Evolutionary conservation across 805 yeast genomes (phyloP).

Genomic region (Ogataea trehalophila): DNA sequence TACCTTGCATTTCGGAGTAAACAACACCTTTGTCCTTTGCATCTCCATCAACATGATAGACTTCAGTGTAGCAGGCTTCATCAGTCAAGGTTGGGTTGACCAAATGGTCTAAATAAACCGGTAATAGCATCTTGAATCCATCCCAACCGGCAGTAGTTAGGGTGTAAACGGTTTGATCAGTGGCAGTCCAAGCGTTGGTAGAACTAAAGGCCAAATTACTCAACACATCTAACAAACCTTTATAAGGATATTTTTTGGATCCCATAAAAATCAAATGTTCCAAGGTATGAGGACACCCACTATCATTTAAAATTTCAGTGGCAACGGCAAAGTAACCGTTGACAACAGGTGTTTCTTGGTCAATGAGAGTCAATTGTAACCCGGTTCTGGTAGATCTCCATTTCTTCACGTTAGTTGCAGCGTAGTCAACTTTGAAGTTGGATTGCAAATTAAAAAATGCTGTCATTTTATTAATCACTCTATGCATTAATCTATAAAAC

Average conservation of each 20-base stretch:
- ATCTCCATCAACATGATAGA: conserved; percentile 86
- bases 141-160: conserved; percentile 94
- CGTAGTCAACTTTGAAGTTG: conserved; percentile 64
- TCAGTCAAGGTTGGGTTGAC: conserved; percentile 82
- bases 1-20: conserved; percentile 94
- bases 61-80: conserved; percentile 89
- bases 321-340: conserved; percentile 96
- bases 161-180: conserved; percentile 93
- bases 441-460: conserved; percentile 38
- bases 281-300: conserved; percentile 92
- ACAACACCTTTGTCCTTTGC: conserved; percentile 96
- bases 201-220: conserved; percentile 80
- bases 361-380: conserved; percentile 68
- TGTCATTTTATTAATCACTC: conserved; percentile 10
- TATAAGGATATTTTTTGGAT: conserved; percentile 80
- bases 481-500: conserved; percentile 1
- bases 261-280: conserved; percentile 97
- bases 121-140: conserved; percentile 78
- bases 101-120: conserved; percentile 86
- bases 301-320: conserved; percentile 80
- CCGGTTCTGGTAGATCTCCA: conserved; percentile 82
- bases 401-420: conserved; percentile 65
- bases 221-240: conserved; percentile 82
- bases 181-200: conserved; percentile 96
- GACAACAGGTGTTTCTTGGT: conserved; percentile 81